Percentiles rank a stretch among this genome's conserved stretches.
Evolutionary conservation across 2,329 filamentous ascomycete species (phyloP).

Genomic region (Neofusicoccum cordaticola): DNA sequence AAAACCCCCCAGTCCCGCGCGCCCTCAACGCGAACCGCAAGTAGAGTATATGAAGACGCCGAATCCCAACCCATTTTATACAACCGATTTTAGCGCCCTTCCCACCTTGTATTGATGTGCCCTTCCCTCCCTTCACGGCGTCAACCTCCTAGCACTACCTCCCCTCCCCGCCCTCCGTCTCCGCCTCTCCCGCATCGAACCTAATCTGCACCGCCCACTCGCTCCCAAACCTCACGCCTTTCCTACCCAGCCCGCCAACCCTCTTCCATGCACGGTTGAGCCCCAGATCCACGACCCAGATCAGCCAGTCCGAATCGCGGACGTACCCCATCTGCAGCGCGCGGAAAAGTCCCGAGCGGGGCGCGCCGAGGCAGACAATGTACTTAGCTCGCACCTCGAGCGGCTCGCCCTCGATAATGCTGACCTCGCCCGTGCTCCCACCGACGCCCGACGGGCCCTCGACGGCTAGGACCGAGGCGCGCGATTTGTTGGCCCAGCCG

Average conservation of each 20-base stretch:
- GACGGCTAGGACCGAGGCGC: conserved; percentile 79
- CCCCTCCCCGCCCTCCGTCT: not conserved
- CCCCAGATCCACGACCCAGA: conserved; percentile 85
- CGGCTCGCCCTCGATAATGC: conserved; percentile 67
- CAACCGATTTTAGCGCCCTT: not conserved
- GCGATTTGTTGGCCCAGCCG: conserved; percentile 87
- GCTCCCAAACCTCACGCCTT: conserved; percentile 83
- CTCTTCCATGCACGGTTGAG: conserved; percentile 82
- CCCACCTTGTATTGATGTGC: not conserved
- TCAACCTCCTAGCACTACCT: not conserved
- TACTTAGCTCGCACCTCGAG: conserved; percentile 79
- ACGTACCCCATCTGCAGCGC: conserved; percentile 64
- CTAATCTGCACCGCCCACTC: conserved; percentile 77
- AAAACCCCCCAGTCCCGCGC: not conserved
- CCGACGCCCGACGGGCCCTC: conserved; percentile 89
- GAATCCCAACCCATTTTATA: not conserved
- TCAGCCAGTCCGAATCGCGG: conserved; percentile 61
- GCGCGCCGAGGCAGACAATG: conserved; percentile 81
- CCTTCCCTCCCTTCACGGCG: not conserved
- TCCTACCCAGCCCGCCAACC: conserved; percentile 74
- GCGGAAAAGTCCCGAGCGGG: conserved; percentile 78
- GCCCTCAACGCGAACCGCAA: not conserved
- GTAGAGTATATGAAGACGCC: not conserved
- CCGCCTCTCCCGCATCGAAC: conserved; percentile 26
- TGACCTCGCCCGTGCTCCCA: conserved; percentile 59